A percentile compares a stretch with the other conserved stretches of the same genome.
Evolutionary conservation across 148 eudicot genomes (phyloP).

Genomic region (Cornus florida): DNA sequence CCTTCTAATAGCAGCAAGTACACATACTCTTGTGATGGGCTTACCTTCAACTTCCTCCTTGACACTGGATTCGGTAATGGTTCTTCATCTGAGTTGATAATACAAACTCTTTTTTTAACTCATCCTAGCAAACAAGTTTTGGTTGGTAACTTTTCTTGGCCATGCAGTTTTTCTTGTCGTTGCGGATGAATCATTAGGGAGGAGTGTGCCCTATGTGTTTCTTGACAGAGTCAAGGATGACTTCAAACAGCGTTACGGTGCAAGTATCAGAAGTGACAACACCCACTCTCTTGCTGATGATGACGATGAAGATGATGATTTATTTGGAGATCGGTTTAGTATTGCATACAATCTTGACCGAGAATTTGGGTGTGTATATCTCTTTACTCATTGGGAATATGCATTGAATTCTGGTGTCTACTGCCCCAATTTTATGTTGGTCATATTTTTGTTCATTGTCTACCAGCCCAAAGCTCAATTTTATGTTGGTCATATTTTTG

Average conservation of each 20-base stretch:
- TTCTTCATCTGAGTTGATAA: neutral
- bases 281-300: conserved; percentile 82
- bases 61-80: conserved; percentile 86
- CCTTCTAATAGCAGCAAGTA: conserved; percentile 91
- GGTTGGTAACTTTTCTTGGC: neutral
- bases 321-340: conserved; percentile 92
- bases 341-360: conserved; percentile 97
- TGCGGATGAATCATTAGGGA: conserved; percentile 88
- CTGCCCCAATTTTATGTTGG: conserved; percentile 5
- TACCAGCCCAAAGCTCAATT: no score
- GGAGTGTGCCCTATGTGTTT: conserved; percentile 93
- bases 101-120: neutral
- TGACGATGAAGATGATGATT: conserved; percentile 62
- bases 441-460: conserved; percentile 10
- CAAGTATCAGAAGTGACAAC: conserved; percentile 64
- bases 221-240: conserved; percentile 97
- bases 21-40: conserved; percentile 97
- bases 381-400: neutral
- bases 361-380: conserved; percentile 80
- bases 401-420: neutral
- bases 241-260: conserved; percentile 77
- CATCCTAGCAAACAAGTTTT: neutral
- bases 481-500: conserved; percentile 5
- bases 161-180: conserved; percentile 90
- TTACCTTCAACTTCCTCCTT: conserved; percentile 88